A percentile compares a stretch with the other conserved stretches of the same genome.
Conservation (phyloP, 176 grass and related monocot genomes). For the Zizania latifolia region DNA sequence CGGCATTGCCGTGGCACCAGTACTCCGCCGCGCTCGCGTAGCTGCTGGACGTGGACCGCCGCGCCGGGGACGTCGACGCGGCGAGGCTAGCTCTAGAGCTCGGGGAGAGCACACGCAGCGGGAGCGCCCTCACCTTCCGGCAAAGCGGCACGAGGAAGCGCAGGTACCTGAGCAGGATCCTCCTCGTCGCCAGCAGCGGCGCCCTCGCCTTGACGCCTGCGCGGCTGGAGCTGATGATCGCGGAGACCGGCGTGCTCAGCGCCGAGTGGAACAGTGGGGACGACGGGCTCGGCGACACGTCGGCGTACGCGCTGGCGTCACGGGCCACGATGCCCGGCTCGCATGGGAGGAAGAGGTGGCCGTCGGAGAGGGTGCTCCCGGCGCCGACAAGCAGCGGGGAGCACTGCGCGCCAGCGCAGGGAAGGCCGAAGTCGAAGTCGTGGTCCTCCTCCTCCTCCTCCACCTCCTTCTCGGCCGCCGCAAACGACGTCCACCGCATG, state of each 20-base stretch:
- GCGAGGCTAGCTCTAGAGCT: not conserved
- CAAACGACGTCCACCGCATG: conserved; percentile 60
- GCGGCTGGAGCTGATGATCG: conserved; percentile 1
- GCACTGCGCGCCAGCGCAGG: not conserved
- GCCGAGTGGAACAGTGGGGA: conserved; percentile 71
- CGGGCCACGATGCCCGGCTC: not conserved
- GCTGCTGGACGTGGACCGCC: conserved; percentile 40
- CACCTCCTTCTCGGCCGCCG: no score
- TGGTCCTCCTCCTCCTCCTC: not conserved
- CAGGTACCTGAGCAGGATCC: conserved; percentile 67
- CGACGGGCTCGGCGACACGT: conserved; percentile 35
- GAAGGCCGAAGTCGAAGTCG: conserved; percentile 32
- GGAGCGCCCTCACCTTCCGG: conserved; percentile 58
- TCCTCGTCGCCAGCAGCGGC: conserved; percentile 50
- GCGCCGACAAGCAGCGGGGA: conserved; percentile 27
- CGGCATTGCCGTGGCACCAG: conserved; percentile 74
- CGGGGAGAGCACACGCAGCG: conserved; percentile 23
- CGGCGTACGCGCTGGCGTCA: not conserved
- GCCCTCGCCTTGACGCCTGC: conserved; percentile 16
- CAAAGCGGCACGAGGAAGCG: conserved; percentile 67
- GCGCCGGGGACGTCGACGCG: conserved; percentile 2
- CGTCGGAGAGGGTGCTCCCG: conserved; percentile 26
- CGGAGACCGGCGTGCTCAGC: conserved; percentile 60
- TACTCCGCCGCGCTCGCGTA: conserved; percentile 27
- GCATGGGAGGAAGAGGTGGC: conserved; percentile 3